Evolutionary conservation across 176 grass and related monocot genomes (phyloP), one percentile per base, ranked within the genome.

Genomic region (Aegilops bicornis): DNA sequence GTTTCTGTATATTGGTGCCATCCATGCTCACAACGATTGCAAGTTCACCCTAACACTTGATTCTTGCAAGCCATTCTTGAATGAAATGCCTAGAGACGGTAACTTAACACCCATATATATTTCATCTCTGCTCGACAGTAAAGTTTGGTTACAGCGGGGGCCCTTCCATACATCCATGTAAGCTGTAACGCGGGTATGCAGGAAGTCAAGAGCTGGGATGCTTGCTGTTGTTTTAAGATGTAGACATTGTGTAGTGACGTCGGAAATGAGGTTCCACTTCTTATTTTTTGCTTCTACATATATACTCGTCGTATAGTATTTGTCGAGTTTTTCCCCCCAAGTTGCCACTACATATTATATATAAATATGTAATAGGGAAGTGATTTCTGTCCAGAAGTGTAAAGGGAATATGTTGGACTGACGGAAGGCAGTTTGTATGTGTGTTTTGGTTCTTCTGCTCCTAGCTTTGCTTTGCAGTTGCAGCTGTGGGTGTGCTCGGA

Each of bases 11-110:
- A 85, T 74, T 78, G 65, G 79, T 69, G 79, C 5, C 62, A 39
- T 82, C 70, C 42, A 54, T 54, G 50, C 50, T 76, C 82, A 82
- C 63, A 58, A 80, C 43, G 45, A 87, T 80, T 87, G 76, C 84
- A 68, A 85, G 79, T 92, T 85, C 60, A 48, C 66, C 58, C 85
- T 78, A 85, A 68, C 87, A 66, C 71, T 87, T 63, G 64, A 73
- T 87, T 85, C 79, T 71, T 77, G 78, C 85, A 72, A 50, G 37
- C 78, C 64, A 89, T 81, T 94, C 85, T 85, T 89, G 63, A n/a
- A 59, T 89, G 63, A n/a, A 59, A 77, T 76, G 72, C 17, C 47
- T 73, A 82, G 75, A 82, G 52, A 33, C 47, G 63, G 72, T 58
- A 13, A 64, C 54, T 83, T 87, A 81, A 85, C 65, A 67, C 67